A percentile compares a stretch with the other conserved stretches of the same genome.
phyloP scores from a whole-genome alignment of 2,329 filamentous ascomycete species.

The Nigrospora oryzae region DNA sequence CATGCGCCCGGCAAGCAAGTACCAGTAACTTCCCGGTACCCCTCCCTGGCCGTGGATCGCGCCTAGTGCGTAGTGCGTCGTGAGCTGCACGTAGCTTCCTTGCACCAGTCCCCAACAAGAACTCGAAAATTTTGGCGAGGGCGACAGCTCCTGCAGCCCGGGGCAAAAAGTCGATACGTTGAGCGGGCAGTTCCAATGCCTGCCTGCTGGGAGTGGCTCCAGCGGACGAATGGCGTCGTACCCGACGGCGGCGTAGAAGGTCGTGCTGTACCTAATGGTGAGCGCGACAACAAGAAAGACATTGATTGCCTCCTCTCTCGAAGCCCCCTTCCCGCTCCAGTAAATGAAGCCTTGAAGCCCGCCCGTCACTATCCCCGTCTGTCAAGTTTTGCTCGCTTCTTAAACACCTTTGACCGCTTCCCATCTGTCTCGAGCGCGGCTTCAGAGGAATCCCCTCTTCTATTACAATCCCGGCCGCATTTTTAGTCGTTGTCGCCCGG shows the following conservation, averaged over 20 bases:
- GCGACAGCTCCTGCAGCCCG: conserved; percentile 3
- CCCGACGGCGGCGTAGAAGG: no score
- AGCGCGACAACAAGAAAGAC: no score
- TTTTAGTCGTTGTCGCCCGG: no score
- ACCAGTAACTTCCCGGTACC: not conserved
- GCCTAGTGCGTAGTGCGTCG: not conserved
- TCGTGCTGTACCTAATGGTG: no score
- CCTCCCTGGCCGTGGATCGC: conserved; percentile 5
- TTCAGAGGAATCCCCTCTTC: no score
- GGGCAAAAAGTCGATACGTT: conserved; percentile 2
- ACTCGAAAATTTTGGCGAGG: conserved; percentile 20
- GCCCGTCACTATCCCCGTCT: not conserved
- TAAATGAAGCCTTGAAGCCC: conserved; percentile 1
- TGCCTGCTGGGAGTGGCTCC: no score
- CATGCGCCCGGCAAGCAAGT: not conserved
- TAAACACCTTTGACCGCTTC: no score
- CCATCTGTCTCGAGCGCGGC: no score
- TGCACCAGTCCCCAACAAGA: conserved; percentile 22
- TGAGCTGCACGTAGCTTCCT: conserved; percentile 4
- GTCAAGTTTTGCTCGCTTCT: no score
- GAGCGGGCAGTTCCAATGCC: not conserved
- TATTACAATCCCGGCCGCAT: no score
- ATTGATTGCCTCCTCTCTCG: no score
- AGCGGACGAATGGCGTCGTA: no score
- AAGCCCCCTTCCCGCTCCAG: not conserved